Conservation (phyloP, 768 basidiomycete species). For the Pulveroboletus ravenelii region DNA sequence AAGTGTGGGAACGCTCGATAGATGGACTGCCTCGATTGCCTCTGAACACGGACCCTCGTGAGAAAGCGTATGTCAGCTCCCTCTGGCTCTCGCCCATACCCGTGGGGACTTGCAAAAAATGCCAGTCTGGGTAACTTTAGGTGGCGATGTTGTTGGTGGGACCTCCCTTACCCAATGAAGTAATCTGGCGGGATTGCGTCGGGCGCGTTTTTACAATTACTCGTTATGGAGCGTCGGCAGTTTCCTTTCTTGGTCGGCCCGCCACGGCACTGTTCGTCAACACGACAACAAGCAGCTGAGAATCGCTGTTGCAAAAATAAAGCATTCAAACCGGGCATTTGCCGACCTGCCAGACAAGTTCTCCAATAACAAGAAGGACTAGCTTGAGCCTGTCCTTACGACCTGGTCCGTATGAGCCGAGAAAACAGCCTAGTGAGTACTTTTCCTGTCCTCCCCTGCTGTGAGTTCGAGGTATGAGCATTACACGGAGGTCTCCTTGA, state of each 20-base stretch:
- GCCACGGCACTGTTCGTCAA: no score
- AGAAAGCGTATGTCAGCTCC: conserved; percentile 29
- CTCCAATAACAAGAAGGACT: no score
- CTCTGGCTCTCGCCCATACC: conserved; percentile 10
- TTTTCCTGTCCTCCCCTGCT: no score
- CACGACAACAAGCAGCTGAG: no score
- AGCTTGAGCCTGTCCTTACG: no score
- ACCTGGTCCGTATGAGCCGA: no score
- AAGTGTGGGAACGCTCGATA: conserved; percentile 17
- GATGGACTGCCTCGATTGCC: conserved; percentile 22
- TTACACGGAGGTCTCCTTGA: no score
- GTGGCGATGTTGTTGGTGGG: conserved; percentile 18
- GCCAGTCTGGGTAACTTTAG: conserved; percentile 21
- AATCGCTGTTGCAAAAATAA: no score
- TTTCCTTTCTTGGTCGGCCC: conserved; percentile 2
- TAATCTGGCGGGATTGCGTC: conserved; percentile 19
- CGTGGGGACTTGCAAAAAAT: conserved; percentile 8
- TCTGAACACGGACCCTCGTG: conserved; percentile 22
- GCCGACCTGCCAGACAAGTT: no score
- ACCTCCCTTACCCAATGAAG: conserved; percentile 13
- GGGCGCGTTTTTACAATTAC: conserved; percentile 15
- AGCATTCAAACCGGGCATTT: no score
- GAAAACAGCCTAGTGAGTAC: no score
- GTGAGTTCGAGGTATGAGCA: no score
- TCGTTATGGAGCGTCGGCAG: conserved; percentile 11